These are phyloP conservation scores for Dendrocalamus sinicus DNA, from an alignment of 176 grass and related monocot genomes.

Conservation along the genomic window DNA sequence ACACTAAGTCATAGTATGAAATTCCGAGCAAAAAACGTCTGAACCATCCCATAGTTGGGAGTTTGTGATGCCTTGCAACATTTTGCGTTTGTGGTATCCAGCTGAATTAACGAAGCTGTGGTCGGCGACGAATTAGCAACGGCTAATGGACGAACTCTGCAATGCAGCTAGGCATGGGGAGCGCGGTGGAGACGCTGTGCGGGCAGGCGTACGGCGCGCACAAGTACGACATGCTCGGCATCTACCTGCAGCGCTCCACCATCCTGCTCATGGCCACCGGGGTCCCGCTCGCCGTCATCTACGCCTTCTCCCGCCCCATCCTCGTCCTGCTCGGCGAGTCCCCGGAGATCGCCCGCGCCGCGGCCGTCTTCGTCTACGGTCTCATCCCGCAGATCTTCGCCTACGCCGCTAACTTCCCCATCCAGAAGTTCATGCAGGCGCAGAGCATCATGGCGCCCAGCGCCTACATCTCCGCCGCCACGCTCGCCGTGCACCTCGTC, in stretches of 20 bases:
- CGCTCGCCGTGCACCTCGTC: conserved; percentile 46
- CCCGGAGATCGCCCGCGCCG: conserved; percentile 66
- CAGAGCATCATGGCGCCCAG: conserved; percentile 89
- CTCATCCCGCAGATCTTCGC: conserved; percentile 95
- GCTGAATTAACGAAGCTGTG: not conserved
- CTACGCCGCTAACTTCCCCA: conserved; percentile 85
- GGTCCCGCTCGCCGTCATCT: conserved; percentile 59
- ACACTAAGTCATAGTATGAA: not conserved
- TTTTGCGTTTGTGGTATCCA: not conserved
- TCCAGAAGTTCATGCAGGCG: conserved; percentile 89
- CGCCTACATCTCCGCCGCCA: conserved; percentile 65
- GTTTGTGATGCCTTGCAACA: not conserved
- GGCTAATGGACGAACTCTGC: not conserved
- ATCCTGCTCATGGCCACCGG: conserved; percentile 65
- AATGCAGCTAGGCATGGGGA: conserved; percentile 80
- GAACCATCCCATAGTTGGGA: not conserved
- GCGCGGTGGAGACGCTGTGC: conserved; percentile 85
- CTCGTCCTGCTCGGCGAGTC: conserved; percentile 76
- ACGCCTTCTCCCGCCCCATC: conserved; percentile 60
- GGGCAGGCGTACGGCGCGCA: conserved; percentile 76
- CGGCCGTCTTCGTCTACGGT: conserved; percentile 74
- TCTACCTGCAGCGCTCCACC: conserved; percentile 83
- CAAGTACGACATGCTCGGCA: conserved; percentile 74
- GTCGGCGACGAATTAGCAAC: not conserved
- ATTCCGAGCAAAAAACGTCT: not conserved